A percentile compares a stretch with the other conserved stretches of the same genome.
Evolutionary conservation across 352 stramenopile genomes (phyloP).

Genomic region (Stramenopiles sp.): DNA sequence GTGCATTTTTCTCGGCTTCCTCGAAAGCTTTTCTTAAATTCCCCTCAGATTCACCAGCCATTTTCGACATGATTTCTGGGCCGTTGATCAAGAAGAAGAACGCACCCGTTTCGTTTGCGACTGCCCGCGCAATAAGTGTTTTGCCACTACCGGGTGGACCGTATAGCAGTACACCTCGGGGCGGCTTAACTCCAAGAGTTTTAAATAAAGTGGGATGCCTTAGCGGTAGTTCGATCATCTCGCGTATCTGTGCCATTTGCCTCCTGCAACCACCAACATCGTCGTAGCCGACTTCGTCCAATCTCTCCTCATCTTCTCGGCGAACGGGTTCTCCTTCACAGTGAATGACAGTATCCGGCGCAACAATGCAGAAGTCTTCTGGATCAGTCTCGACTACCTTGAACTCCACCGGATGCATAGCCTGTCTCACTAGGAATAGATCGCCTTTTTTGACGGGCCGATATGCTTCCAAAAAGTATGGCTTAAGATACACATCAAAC

Average conservation of each 20-base stretch:
- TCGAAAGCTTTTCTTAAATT: conserved; percentile 91
- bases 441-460: conserved; percentile 96
- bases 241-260: conserved; percentile 73
- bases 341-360: conserved; percentile 96
- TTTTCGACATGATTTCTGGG: conserved; percentile 89
- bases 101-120: conserved; percentile 68
- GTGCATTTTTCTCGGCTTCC: conserved; percentile 96
- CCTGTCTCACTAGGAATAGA: conserved; percentile 89
- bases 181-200: conserved; percentile 64
- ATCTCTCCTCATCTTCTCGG: conserved; percentile 93
- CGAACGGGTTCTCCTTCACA: conserved; percentile 95
- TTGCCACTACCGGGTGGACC: conserved; percentile 85
- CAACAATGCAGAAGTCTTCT: conserved; percentile 90
- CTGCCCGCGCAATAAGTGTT: conserved; percentile 72
- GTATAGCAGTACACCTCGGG: conserved; percentile 80
- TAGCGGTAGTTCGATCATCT: conserved; percentile 89
- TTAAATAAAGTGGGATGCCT: conserved; percentile 72
- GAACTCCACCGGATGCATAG: conserved; percentile 99
- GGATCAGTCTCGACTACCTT: conserved; percentile 98
- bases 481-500: conserved; percentile 99
- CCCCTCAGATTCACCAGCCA: conserved; percentile 71
- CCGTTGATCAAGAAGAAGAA: conserved; percentile 91
- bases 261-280: conserved; percentile 79
- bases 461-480: conserved; percentile 98
- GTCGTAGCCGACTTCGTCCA: conserved; percentile 97